Conservation (phyloP, 2,329 filamentous ascomycete species). For the Orbilia javanica region DNA sequence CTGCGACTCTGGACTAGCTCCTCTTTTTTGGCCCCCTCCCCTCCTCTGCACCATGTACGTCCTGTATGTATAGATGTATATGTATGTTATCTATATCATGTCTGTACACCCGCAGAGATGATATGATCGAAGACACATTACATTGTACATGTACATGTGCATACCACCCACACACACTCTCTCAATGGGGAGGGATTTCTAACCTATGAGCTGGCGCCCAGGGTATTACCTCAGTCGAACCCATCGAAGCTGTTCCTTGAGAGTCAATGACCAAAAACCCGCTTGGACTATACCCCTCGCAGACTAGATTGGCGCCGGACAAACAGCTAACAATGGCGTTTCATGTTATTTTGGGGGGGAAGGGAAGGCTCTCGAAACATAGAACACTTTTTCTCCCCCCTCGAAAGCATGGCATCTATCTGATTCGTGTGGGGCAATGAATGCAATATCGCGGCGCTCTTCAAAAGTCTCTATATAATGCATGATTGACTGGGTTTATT, state of each 20-base stretch:
- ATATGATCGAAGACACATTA: not conserved
- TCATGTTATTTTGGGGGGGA: constrained; percentile 20
- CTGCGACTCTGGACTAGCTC: constrained; percentile 24
- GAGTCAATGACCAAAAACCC: constrained; percentile 28
- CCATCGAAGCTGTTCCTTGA: constrained; percentile 36
- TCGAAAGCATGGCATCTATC: not conserved
- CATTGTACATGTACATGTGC: not conserved
- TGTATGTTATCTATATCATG: constrained; percentile 24
- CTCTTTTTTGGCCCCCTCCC: not conserved
- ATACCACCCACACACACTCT: too few species aligned
- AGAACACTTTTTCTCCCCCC: not conserved
- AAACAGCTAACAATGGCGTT: constrained; percentile 33
- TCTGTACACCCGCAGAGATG: constrained; percentile 35
- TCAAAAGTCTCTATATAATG: not conserved
- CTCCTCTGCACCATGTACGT: constrained; percentile 15
- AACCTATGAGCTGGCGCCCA: constrained; percentile 45
- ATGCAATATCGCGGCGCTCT: constrained; percentile 49
- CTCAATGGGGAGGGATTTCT: not conserved
- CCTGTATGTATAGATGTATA: constrained; percentile 27
- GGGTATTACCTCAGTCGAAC: constrained; percentile 22
- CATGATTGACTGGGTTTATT: too few species aligned
- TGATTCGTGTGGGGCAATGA: not conserved
- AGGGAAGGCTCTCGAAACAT: constrained; percentile 46
- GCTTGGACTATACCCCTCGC: constrained; percentile 50
- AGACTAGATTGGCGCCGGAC: constrained; percentile 36